Base-by-base conservation (phyloP, 2,329 filamentous ascomycete species). In the Talaromyces sp. region DNA sequence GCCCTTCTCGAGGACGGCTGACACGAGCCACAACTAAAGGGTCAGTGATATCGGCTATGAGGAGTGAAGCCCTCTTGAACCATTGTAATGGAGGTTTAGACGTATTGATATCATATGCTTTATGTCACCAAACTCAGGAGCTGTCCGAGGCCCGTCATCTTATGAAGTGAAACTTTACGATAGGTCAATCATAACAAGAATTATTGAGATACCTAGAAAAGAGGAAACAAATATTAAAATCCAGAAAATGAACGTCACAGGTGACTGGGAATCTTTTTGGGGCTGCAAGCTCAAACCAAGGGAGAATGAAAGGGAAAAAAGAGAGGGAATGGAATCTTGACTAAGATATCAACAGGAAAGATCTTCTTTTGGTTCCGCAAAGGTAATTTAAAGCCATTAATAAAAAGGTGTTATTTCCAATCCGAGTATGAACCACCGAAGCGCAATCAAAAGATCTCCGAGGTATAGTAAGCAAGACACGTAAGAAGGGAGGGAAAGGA, bases 401-500 rank as follows among this genome's bases (percentile, higher is more conserved):
- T 74, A 74, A 71, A 74, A 74, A 69, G 68, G 70, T 72, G 71
- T 69, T 74, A 73, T 74, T 71, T 66, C 60, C 70, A 70, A 72
- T 69, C 70, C 67, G 69, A 68, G 68, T 68, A 70, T 64, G 62
- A 57, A 69, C 67, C 69, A 59, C 59, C 69, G 66, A 66, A 68
- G 67, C 61, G 66, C 64, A 63, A 65, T 69, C 66, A 66, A 66
- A 65, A 62, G 56, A 63, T 63, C 50, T 63, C 41, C 50, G 61
- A 57, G 50, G 50, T 54, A 50, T 63, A 65, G 67, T 60, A 65
- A 60, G 54, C 58, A 64, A 68, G 62, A 59, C 68, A 68, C 67
- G 65, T 66, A 71, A 70, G 66, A 70, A 68, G 52, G 52, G 27
- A 52, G 65, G 62, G 56, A 50, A 62, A 54, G 63, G 67, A 66